Conservation (phyloP, 768 basidiomycete genomes). For the Lactarius quietus region DNA sequence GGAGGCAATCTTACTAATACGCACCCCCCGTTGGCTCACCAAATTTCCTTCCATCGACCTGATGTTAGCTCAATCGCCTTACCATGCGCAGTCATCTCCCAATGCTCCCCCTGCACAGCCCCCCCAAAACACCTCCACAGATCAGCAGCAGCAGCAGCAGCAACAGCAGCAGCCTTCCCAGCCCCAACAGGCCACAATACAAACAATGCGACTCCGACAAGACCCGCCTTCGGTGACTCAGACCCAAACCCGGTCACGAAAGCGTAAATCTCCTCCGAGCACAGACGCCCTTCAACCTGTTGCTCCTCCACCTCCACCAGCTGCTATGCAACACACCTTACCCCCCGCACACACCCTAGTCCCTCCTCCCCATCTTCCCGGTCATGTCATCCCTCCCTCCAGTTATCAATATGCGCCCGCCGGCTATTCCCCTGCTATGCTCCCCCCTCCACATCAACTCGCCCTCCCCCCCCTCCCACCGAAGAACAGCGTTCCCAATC, state of each 20-base stretch:
- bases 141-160: conserved; percentile 13
- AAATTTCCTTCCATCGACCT: conserved; percentile 29
- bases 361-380: conserved; percentile 23
- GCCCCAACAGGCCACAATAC: conserved; percentile 27
- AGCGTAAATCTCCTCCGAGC: conserved; percentile 65
- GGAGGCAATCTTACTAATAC: conserved; percentile 36
- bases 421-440: conserved; percentile 17
- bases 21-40: conserved; percentile 27
- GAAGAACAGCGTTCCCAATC: conserved; percentile 25
- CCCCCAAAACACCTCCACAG: conserved; percentile 12
- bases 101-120: conserved; percentile 17
- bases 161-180: conserved; percentile 25
- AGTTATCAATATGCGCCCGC: conserved; percentile 35
- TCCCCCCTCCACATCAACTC: conserved; percentile 23
- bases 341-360: conserved; percentile 31
- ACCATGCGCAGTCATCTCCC: conserved; percentile 30
- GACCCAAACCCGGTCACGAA: conserved; percentile 49
- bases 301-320: conserved; percentile 42
- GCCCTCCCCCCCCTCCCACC: conserved; percentile 11
- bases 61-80: conserved; percentile 35
- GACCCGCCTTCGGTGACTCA: conserved; percentile 41
- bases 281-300: conserved; percentile 31
- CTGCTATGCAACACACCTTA: conserved; percentile 32
- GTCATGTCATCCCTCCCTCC: conserved; percentile 31
- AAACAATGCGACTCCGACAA: conserved; percentile 60